Evolutionary conservation across 2,329 filamentous ascomycete genomes (phyloP), one percentile per base, ranked within the genome.

Genomic region (Fusarium incarnatum): DNA sequence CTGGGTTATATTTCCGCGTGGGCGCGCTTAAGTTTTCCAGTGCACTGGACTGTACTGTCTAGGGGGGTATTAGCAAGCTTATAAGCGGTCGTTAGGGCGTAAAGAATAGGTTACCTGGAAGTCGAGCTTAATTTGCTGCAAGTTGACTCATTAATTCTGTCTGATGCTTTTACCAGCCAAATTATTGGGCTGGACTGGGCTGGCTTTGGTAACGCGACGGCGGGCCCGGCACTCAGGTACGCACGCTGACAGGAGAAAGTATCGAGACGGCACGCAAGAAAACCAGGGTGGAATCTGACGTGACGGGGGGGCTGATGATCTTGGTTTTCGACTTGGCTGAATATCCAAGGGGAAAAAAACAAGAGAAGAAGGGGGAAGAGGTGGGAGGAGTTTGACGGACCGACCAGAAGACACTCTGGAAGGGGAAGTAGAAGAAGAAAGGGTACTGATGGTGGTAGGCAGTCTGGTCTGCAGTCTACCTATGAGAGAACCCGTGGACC

Each of bases 11-110:
- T 72, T 70, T 74, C 68, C 72, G 49, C 63, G 65, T 69, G 68
- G 66, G 60, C 69, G 72, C 70, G 72, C 71, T 73, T 74, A 73
- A 52, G 66, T 50, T 68, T 65, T 28, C 30, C 37, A 49, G 56
- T 53, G 49, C n/a, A 27, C 55, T 32, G 41, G 42, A 20, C 28
- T 49, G 23, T 42, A 41, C 49, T 62, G 23, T 64, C 34, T 37
- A 37, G 34, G 34, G 32, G 34, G 34, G 34, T n/a, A 37, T 37
- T n/a, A 37, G 34, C 18, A 37, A n/a, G 34, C 34, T 37, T 37
- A 37, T 7, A 37, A 37, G 34, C 18, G 18, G 34, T n/a, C 6
- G 18, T 37, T 37, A 37, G 34, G 34, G 34, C 18, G 34, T 37
- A 37, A 37, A 37, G 34, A 37, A 37, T 37, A 12, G 34, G n/a